Evolutionary conservation across 2,329 filamentous ascomycete genomes (phyloP), one percentile per base, ranked within the genome.

Genomic region (Xenosphaeropsis pyriputrescens): DNA sequence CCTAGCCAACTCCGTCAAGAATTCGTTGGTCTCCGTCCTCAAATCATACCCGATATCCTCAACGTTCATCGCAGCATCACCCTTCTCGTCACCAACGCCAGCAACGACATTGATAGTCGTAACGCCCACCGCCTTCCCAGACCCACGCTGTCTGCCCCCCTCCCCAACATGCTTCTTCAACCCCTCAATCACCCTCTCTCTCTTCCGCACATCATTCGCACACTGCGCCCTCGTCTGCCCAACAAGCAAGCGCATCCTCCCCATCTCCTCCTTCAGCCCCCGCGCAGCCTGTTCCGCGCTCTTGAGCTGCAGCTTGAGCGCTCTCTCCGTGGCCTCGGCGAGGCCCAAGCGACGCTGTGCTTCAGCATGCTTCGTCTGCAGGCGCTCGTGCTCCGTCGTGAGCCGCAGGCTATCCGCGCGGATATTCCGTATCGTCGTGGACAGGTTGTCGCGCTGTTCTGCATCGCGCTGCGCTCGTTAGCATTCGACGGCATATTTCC

Each of bases 151-250:
- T 45, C 75, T 71, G 34, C 68, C 74, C 52, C 72, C 71, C 38
- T 91, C 84, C 3, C 75, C 70, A 43, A 96, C 68, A 54, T 94
- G 85, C 47, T 79, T 81, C 65, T 95, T 96, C 45, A 98, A 65
- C 31, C 78, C 77, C 45, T 93, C 83, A 45, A 96, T 79, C 58
- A 94, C 84, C 33, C 85, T 68, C 54, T 98, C 91, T 32, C 89
- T 76, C 53, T 93, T 89, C 43, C 89, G 78, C 34, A 95, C 74
- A 52, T 98, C 91, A 47, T 85, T 93, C 36, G 85, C 79, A 57
- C 88, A 96, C 45, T 88, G 79, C 6, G 81, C 75, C 43, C 89
- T 77, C 2, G 91, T 81, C 57, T 96, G 89, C 19, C 80, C 72
- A 2, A 94, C 75, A 2, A 83, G 72, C 1, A 75, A 69, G 56